phyloP scores from a whole-genome alignment of 1,139 yeast species.

The Insectozyma bohioensis region DNA sequence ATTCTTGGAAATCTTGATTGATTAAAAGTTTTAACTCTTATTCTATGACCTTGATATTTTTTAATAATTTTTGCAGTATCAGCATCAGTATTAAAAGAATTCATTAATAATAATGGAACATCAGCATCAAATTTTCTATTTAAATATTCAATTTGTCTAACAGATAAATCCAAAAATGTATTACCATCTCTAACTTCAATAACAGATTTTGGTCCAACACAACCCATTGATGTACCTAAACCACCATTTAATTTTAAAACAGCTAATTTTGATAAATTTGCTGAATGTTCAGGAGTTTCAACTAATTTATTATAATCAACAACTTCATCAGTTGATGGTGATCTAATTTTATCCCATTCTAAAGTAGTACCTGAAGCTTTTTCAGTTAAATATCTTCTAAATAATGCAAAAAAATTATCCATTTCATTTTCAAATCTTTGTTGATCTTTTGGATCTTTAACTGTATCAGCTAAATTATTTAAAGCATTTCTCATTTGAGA shows the following conservation, averaged over 20 bases:
- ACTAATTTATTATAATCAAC: conserved; percentile 64
- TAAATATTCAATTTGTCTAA: conserved; percentile 94
- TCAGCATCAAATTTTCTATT: conserved; percentile 89
- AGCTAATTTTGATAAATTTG: conserved; percentile 79
- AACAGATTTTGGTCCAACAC: conserved; percentile 98
- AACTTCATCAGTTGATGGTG: conserved; percentile 86
- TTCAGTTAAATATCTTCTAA: conserved; percentile 88
- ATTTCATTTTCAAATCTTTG: conserved; percentile 79
- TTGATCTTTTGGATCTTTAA: conserved; percentile 56
- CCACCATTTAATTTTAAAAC: conserved; percentile 98
- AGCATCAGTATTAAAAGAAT: conserved; percentile 95
- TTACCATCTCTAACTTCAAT: conserved; percentile 98
- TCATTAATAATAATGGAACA: conserved; percentile 95
- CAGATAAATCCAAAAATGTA: conserved; percentile 91
- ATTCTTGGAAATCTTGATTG: conserved; percentile 97
- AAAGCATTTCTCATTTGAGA: conserved; percentile 97
- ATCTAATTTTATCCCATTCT: conserved; percentile 95
- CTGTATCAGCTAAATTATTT: conserved; percentile 84
- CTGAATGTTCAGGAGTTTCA: conserved; percentile 27
- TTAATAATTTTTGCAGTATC: conserved; percentile 95
- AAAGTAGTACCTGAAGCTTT: conserved; percentile 83
- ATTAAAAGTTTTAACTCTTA: conserved; percentile 92
- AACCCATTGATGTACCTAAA: conserved; percentile 98
- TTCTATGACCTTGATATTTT: conserved; percentile 95
- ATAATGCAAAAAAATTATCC: conserved; percentile 92